These are phyloP conservation scores for Pestalotiopsis sp. DNA, from an alignment of 2,329 filamentous ascomycete species.

Conservation along the genomic window DNA sequence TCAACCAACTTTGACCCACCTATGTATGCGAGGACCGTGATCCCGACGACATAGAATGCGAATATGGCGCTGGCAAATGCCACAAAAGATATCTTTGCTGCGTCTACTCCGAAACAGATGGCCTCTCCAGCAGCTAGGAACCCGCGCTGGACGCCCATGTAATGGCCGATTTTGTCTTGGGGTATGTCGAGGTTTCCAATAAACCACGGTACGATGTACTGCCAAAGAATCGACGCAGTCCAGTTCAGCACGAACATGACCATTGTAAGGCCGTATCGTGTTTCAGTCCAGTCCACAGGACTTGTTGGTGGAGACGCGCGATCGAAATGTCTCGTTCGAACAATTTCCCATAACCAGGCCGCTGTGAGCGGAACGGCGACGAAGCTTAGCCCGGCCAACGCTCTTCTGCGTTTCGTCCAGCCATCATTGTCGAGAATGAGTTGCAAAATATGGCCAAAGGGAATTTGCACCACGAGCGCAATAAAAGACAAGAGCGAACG, in stretches of 20 bases:
- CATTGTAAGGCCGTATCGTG: neutral
- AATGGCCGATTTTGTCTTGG: slow-evolving; percentile 1
- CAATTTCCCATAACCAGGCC: slow-evolving; percentile 9
- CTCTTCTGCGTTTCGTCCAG: slow-evolving; percentile 15
- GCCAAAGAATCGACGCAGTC: slow-evolving; percentile 7
- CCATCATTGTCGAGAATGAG: slow-evolving; percentile 18
- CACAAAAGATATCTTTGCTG: slow-evolving; percentile 5
- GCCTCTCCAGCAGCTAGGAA: slow-evolving; percentile 11
- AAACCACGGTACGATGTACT: slow-evolving; percentile 8
- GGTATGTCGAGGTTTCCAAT: slow-evolving; percentile 7
- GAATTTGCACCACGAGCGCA: slow-evolving; percentile 33
- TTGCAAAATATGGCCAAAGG: slow-evolving; percentile 26
- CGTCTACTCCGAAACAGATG: slow-evolving; percentile 8
- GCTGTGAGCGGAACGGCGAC: slow-evolving; percentile 16
- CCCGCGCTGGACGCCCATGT: slow-evolving; percentile 11
- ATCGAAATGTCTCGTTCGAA: slow-evolving; percentile 4
- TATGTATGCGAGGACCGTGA: neutral
- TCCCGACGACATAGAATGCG: slow-evolving; percentile 5
- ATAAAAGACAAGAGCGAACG: slow-evolving; percentile 31
- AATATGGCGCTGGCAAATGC: slow-evolving; percentile 9
- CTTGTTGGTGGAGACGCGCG: neutral
- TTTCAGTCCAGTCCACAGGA: slow-evolving; percentile 5
- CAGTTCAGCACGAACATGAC: slow-evolving; percentile 8
- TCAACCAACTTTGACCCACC: neutral
- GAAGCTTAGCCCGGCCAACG: slow-evolving; percentile 22